These are phyloP conservation scores for Vittaforma corneae DNA, from an alignment of 371 early-diverging fungal species.

Conservation along the genomic window DNA sequence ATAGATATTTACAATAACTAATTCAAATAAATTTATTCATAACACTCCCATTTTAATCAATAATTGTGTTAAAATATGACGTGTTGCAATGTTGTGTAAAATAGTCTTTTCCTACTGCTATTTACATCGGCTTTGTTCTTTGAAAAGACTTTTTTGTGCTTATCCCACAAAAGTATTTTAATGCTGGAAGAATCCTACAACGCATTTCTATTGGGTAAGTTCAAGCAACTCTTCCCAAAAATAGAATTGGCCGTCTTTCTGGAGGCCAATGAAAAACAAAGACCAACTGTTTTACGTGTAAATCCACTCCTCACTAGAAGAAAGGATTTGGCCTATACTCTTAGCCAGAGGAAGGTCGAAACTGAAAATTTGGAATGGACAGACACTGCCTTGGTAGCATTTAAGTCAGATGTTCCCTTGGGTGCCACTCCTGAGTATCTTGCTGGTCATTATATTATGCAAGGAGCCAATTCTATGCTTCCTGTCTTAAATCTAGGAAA, in stretches of 20 bases:
- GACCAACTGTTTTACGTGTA: slow-evolving; percentile 87
- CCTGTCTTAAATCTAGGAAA: slow-evolving; percentile 85
- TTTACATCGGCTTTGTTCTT: neutral
- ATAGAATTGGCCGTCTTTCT: slow-evolving; percentile 68
- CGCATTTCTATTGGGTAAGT: slow-evolving; percentile 74
- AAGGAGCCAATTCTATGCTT: slow-evolving; percentile 88
- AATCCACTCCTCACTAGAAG: slow-evolving; percentile 86
- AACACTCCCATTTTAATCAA: too few relatives aligned
- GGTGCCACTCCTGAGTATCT: slow-evolving; percentile 95
- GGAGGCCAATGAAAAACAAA: slow-evolving; percentile 88
- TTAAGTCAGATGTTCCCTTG: slow-evolving; percentile 56
- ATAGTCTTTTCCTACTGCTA: too few relatives aligned
- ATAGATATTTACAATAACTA: too few relatives aligned
- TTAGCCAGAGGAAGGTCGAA: slow-evolving; percentile 87
- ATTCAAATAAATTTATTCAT: too few relatives aligned
- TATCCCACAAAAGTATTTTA: too few relatives aligned
- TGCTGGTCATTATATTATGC: slow-evolving; percentile 97
- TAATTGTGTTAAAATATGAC: too few relatives aligned
- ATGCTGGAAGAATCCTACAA: slow-evolving; percentile 63
- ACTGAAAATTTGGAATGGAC: slow-evolving; percentile 78
- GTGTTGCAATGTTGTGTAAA: too few relatives aligned
- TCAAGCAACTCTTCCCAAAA: slow-evolving; percentile 59
- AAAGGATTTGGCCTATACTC: slow-evolving; percentile 78
- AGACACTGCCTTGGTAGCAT: slow-evolving; percentile 56
- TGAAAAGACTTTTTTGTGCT: neutral